These are phyloP conservation scores for Camellia sinensis DNA, from an alignment of 148 eudicot species.

Conservation along the genomic window DNA sequence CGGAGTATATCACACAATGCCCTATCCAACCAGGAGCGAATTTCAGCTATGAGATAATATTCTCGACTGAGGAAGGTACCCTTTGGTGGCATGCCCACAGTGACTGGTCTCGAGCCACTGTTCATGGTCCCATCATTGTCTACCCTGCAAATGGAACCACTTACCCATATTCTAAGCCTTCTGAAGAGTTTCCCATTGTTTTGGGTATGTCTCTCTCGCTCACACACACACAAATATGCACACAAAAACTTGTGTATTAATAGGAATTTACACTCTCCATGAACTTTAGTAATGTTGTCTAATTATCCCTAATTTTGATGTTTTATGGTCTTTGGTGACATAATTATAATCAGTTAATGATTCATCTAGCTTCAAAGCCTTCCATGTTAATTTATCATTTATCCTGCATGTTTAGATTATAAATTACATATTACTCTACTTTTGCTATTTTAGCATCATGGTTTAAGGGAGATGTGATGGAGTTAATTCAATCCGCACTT, in stretches of 20 bases:
- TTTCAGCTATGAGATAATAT: neutral
- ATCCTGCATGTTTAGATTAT: no score
- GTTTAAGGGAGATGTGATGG: conserved; percentile 34
- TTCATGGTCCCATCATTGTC: conserved; percentile 3
- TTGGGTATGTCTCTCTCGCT: conserved; percentile 8
- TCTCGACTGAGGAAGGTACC: conserved; percentile 2
- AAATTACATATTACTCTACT: neutral
- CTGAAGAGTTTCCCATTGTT: conserved; percentile 3
- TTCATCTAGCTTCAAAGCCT: neutral
- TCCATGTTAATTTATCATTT: neutral
- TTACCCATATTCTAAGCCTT: conserved; percentile 2
- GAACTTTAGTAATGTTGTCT: neutral
- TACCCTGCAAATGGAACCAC: neutral
- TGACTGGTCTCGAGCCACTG: conserved; percentile 13
- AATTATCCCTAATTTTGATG: neutral
- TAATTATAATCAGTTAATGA: no score
- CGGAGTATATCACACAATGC: conserved; percentile 1
- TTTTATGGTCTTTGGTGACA: no score
- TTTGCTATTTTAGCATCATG: conserved; percentile 3
- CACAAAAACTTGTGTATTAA: neutral
- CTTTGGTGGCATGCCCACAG: conserved; percentile 12
- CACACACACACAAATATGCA: neutral
- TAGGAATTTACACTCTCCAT: no score
- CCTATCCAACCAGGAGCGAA: neutral
- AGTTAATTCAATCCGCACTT: conserved; percentile 12